Evolutionary conservation across 23 red algal genomes (phyloP).

Genomic region (Cyanidioschyzon merolae): DNA sequence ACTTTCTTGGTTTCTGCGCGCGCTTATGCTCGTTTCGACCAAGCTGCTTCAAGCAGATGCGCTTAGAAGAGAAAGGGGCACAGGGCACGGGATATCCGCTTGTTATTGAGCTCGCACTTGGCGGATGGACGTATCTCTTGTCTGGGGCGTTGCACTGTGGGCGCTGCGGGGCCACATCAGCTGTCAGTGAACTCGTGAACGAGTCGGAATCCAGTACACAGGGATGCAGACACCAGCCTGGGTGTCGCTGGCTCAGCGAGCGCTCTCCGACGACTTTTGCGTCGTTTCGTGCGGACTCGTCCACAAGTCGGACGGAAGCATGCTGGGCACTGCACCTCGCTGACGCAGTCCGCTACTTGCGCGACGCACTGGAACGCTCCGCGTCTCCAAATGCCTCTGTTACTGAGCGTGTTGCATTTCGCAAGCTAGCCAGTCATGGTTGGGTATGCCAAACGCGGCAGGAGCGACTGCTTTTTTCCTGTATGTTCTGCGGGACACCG

Average conservation of each 20-base stretch:
- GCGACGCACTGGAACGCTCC: too few species aligned
- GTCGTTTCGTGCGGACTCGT: background rate
- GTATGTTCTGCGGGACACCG: conserved; percentile 2
- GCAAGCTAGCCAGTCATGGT: background rate
- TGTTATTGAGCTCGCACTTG: background rate
- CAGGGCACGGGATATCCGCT: background rate
- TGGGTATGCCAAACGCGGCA: background rate
- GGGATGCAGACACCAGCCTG: too few species aligned
- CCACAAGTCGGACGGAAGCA: background rate
- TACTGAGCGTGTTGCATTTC: background rate
- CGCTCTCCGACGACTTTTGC: background rate
- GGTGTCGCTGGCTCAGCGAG: background rate
- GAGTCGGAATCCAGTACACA: too few species aligned
- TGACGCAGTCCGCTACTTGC: background rate
- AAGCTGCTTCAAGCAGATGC: background rate
- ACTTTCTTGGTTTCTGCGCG: background rate
- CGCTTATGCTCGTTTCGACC: background rate
- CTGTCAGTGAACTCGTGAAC: too few species aligned
- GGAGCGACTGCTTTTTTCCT: background rate
- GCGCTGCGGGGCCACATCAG: background rate
- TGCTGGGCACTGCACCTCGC: background rate
- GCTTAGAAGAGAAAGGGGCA: background rate
- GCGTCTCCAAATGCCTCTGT: too few species aligned
- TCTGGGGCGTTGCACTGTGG: background rate
- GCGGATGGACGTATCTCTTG: background rate